Conservation (phyloP, 352 stramenopile species). For the Elongisporangium anandrum region DNA sequence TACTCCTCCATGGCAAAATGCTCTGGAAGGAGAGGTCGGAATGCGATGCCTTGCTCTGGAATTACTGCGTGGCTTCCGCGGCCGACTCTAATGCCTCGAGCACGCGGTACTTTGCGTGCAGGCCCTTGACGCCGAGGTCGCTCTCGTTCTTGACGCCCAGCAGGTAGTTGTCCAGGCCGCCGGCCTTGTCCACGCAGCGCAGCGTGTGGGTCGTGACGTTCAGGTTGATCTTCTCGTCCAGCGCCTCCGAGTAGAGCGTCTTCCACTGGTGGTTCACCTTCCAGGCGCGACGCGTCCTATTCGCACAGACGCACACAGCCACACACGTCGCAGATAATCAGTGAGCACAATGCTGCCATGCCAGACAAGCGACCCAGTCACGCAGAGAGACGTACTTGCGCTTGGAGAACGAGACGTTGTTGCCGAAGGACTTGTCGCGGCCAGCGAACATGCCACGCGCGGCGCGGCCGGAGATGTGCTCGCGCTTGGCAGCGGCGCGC, state of each 20-base stretch:
- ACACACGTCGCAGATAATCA: neutral
- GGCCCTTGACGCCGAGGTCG: slow-evolving; percentile 67
- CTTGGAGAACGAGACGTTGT: slow-evolving; percentile 94
- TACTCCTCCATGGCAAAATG: neutral
- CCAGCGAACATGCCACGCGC: slow-evolving; percentile 91
- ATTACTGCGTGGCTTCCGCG: slow-evolving; percentile 12
- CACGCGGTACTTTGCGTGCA: slow-evolving; percentile 55
- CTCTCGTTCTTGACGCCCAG: slow-evolving; percentile 85
- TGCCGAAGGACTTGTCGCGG: slow-evolving; percentile 92
- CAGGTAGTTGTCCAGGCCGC: slow-evolving; percentile 94
- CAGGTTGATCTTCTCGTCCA: slow-evolving; percentile 92
- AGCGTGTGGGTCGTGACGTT: slow-evolving; percentile 92
- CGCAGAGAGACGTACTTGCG: slow-evolving; percentile 56
- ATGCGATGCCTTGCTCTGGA: neutral
- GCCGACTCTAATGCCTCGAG: slow-evolving; percentile 33
- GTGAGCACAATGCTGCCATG: slow-evolving; percentile 1
- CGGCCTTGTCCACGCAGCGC: slow-evolving; percentile 91
- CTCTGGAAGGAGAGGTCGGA: neutral
- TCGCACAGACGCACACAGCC: neutral
- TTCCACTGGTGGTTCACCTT: slow-evolving; percentile 94
- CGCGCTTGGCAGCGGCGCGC: slow-evolving; percentile 41
- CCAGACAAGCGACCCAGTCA: neutral
- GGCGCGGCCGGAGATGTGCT: slow-evolving; percentile 75
- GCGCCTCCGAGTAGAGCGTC: slow-evolving; percentile 82
- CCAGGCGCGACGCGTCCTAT: slow-evolving; percentile 85